Conservation (phyloP, 2,329 filamentous ascomycete genomes). For the Fusarium sp. region DNA sequence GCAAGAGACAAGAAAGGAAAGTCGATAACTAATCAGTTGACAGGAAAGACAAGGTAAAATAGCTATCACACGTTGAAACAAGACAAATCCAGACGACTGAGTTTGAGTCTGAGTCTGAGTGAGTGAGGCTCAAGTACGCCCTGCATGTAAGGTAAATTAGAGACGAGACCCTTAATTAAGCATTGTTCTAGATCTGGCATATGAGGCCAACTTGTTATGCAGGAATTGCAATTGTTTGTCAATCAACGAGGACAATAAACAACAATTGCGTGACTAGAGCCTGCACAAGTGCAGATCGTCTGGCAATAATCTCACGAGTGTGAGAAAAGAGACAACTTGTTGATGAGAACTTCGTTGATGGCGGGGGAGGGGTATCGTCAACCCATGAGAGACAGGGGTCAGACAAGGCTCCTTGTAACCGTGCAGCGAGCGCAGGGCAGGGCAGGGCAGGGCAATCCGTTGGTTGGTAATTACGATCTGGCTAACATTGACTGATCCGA, state of each 20-base stretch:
- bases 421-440: neutral
- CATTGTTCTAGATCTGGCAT: neutral
- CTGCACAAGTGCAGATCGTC: neutral
- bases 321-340: slow-evolving; percentile 28
- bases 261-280: neutral
- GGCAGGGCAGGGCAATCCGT: neutral
- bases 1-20: slow-evolving; percentile 22
- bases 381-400: slow-evolving; percentile 26
- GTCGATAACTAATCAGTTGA: neutral
- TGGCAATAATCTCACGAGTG: neutral
- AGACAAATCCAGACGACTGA: neutral
- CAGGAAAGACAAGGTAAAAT: neutral
- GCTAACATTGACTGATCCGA: neutral
- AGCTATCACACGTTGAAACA: neutral
- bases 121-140: slow-evolving; percentile 19
- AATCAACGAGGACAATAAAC: neutral
- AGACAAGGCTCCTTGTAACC: slow-evolving; percentile 1
- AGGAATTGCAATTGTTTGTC: neutral
- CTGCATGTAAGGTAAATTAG: slow-evolving; percentile 2
- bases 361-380: slow-evolving; percentile 23
- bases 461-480: neutral
- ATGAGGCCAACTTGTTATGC: neutral
- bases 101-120: neutral
- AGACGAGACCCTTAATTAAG: neutral
- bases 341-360: slow-evolving; percentile 4